These are phyloP conservation scores for Remersonia thermophila DNA, from an alignment of 2,329 filamentous ascomycete genomes.

Conservation along the genomic window DNA sequence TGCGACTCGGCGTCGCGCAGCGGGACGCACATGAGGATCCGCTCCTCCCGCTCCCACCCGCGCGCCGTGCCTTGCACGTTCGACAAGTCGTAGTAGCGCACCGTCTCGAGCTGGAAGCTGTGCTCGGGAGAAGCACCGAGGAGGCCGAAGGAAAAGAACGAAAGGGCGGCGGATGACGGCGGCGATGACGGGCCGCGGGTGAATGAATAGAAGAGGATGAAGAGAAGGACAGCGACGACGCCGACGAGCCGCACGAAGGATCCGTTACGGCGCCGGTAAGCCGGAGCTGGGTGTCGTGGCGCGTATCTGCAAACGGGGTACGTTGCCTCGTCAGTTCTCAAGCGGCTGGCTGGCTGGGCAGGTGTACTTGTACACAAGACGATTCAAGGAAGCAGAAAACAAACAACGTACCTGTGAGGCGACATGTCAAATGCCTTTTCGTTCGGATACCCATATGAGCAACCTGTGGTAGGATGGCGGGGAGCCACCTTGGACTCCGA, in stretches of 20 bases:
- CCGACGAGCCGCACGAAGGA: constrained; percentile 57
- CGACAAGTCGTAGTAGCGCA: constrained; percentile 91
- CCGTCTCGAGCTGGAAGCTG: constrained; percentile 76
- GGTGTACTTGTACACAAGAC: no score
- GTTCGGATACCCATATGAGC: constrained; percentile 72
- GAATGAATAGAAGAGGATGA: constrained; percentile 62
- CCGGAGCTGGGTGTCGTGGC: constrained; percentile 16
- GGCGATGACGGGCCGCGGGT: constrained; percentile 36
- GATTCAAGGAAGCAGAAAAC: constrained; percentile 2
- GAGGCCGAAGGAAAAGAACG: constrained; percentile 55
- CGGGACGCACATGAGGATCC: constrained; percentile 88
- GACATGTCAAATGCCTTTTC: constrained; percentile 75
- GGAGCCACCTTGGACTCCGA: constrained; percentile 63
- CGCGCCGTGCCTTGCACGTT: constrained; percentile 83
- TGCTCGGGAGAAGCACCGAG: constrained; percentile 33
- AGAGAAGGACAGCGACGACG: constrained; percentile 43
- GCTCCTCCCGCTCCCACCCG: constrained; percentile 93
- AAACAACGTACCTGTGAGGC: constrained; percentile 65
- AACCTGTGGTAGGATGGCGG: constrained; percentile 63
- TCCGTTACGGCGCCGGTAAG: constrained; percentile 60
- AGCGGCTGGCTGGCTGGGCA: no score
- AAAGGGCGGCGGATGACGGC: constrained; percentile 40
- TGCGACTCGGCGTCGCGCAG: constrained; percentile 86
- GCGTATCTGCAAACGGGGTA: constrained; percentile 1
- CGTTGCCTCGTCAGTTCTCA: no score